phyloP scores from a whole-genome alignment of 1,284 basidiomycete genomes.

The Apiotrichum siamense region DNA sequence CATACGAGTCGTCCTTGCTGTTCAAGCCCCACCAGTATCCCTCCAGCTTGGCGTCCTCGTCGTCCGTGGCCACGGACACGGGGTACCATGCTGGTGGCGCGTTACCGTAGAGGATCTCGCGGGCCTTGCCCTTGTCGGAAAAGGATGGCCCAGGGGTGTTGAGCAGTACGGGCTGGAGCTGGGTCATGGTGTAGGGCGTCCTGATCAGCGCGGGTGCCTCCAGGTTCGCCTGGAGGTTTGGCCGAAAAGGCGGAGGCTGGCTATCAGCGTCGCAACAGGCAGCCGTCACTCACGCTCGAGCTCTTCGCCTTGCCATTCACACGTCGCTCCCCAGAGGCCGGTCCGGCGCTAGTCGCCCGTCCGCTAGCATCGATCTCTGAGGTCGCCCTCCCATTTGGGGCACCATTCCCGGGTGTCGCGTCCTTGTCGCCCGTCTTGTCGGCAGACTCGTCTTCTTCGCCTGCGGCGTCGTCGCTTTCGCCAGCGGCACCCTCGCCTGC shows the following conservation, averaged over 20 bases:
- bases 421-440: constrained; percentile 4
- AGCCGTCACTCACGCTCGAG: constrained; percentile 24
- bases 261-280: background rate
- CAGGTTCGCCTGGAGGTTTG: constrained; percentile 36
- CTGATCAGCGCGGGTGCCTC: constrained; percentile 62
- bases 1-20: constrained; percentile 33
- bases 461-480: constrained; percentile 32
- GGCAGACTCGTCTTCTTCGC: constrained; percentile 19
- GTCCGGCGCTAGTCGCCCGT: constrained; percentile 19
- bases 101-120: constrained; percentile 30
- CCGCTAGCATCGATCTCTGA: constrained; percentile 16
- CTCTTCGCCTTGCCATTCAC: constrained; percentile 18
- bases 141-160: constrained; percentile 34
- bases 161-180: constrained; percentile 30
- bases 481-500: constrained; percentile 40
- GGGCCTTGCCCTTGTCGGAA: constrained; percentile 40
- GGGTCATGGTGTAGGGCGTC: constrained; percentile 66
- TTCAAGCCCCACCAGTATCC: constrained; percentile 42
- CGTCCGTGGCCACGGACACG: constrained; percentile 18
- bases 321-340: constrained; percentile 16
- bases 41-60: constrained; percentile 36
- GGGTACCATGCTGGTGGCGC: constrained; percentile 40
- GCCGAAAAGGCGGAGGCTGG: constrained; percentile 36
- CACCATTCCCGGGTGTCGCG: constrained; percentile 6
- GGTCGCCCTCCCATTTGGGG: constrained; percentile 24